These are phyloP conservation scores for Ocimum tenuiflorum DNA, from an alignment of 257 asterid species.

Conservation along the genomic window DNA sequence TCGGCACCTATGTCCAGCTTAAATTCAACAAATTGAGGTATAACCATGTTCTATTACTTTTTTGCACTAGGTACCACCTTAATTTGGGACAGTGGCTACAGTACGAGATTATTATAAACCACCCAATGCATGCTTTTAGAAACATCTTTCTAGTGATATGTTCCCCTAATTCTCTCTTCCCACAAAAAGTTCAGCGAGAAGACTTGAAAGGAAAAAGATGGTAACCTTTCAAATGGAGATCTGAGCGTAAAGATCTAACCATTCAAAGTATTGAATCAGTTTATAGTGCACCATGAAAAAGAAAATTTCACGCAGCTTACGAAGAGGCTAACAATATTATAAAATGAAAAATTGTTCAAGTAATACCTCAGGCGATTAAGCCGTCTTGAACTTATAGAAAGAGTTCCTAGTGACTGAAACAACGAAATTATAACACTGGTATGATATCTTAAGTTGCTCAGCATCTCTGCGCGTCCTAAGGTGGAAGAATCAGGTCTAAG, in stretches of 20 bases:
- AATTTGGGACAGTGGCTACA: neutral
- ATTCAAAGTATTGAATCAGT: neutral
- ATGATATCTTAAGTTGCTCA: slow-evolving; percentile 97
- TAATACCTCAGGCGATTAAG: slow-evolving; percentile 91
- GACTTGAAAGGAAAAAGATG: neutral
- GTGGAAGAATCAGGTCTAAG: slow-evolving; percentile 90
- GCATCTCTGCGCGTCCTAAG: slow-evolving; percentile 98
- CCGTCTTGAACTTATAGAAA: slow-evolving; percentile 89
- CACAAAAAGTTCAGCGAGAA: neutral
- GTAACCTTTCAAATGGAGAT: neutral
- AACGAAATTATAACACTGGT: slow-evolving; percentile 92
- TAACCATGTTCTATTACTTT: neutral
- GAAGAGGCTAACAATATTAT: neutral
- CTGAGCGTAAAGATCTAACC: neutral
- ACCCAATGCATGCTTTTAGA: slow-evolving; percentile 9
- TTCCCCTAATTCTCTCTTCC: slow-evolving; percentile 7
- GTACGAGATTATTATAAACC: neutral
- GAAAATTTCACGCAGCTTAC: neutral
- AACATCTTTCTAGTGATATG: neutral
- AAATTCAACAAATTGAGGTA: neutral
- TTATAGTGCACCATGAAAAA: neutral
- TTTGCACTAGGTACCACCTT: neutral
- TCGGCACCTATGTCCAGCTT: slow-evolving; percentile 1
- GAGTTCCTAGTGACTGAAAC: slow-evolving; percentile 93
- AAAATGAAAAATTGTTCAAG: slow-evolving; percentile 13